Conservation (phyloP, 2,329 filamentous ascomycete species). For the Botryotinia convoluta region DNA sequence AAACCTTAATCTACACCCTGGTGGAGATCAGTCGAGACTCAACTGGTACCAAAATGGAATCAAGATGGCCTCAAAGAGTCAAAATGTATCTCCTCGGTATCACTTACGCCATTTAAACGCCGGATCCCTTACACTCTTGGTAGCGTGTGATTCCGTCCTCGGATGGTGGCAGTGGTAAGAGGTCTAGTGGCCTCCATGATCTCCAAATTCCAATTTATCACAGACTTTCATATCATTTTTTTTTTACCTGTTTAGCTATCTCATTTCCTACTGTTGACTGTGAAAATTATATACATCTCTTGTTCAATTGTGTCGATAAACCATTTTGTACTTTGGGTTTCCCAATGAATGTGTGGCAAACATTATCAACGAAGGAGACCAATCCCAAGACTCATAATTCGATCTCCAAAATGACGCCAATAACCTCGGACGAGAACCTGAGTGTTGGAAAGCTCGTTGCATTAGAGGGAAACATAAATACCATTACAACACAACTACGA, state of each 20-base stretch:
- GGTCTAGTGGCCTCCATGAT: not conserved
- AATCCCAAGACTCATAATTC: not conserved
- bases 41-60: not conserved
- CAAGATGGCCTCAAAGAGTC: not conserved
- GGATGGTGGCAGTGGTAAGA: constrained; percentile 1
- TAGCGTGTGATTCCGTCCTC: not conserved
- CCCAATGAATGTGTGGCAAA: not conserved
- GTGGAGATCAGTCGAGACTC: constrained; percentile 4
- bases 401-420: constrained; percentile 19
- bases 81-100: not conserved
- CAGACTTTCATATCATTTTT: not conserved
- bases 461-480: constrained; percentile 56
- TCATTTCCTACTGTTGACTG: not conserved
- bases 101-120: constrained; percentile 4
- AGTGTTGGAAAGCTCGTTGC: constrained; percentile 53
- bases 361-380: not conserved
- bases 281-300: not conserved
- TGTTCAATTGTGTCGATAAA: not conserved
- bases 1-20: constrained; percentile 5
- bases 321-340: not conserved
- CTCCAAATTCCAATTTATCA: not conserved
- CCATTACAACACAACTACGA: constrained; percentile 57
- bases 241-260: not conserved
- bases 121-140: not conserved
- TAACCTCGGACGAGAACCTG: not conserved